A percentile compares a stretch with the other conserved stretches of the same genome.
These are phyloP conservation scores for Gaultheria prostrata DNA, from an alignment of 148 eudicot genomes.

Conservation along the genomic window DNA sequence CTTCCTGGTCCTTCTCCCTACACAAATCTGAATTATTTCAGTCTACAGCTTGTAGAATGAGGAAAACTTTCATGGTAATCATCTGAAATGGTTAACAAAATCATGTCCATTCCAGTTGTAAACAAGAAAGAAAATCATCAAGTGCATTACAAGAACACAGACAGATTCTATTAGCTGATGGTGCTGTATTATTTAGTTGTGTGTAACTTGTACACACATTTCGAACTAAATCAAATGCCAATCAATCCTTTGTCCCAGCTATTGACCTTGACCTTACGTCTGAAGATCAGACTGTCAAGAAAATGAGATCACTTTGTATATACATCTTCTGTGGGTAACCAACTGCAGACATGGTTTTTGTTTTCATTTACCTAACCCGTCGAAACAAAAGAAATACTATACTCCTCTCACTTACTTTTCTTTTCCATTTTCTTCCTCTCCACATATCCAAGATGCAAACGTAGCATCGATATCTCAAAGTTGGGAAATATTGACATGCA, in stretches of 20 bases:
- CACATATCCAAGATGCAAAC: not conserved
- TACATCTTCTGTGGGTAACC: not conserved
- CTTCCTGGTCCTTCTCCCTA: constrained; percentile 98
- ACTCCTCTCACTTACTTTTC: not conserved
- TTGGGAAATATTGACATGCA: not conserved
- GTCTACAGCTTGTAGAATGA: not conserved
- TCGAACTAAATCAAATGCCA: not conserved
- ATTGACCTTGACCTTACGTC: not conserved
- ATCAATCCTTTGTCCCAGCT: not conserved
- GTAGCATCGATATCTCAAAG: not conserved
- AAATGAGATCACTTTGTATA: not conserved
- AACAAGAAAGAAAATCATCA: not conserved
- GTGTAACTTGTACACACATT: not conserved
- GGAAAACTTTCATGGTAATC: not conserved
- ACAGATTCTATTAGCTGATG: not conserved
- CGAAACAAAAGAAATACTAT: not conserved
- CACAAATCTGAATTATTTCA: constrained; percentile 18
- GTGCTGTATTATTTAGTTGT: not conserved
- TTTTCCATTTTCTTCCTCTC: not conserved
- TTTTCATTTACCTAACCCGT: not conserved
- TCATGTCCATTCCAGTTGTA: not conserved
- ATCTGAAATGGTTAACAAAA: not conserved
- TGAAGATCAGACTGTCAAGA: not conserved
- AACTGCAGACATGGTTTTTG: not conserved
- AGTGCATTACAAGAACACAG: not conserved